Conservation (phyloP, 75 land plant genomes). For the Larix kaempferi region DNA sequence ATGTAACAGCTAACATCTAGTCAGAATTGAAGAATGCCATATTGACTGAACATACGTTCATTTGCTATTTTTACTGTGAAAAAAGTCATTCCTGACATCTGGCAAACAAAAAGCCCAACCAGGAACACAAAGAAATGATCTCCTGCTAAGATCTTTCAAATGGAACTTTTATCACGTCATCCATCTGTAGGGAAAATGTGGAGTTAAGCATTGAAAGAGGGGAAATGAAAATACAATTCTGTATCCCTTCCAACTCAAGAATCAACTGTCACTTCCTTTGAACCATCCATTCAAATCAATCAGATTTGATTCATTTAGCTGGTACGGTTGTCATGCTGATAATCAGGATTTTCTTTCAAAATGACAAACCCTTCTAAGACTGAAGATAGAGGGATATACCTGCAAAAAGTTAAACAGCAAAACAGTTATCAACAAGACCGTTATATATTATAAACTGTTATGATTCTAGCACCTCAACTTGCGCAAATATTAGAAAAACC, state of each 20-base stretch:
- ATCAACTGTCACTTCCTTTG: not conserved
- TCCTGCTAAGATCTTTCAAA: not conserved
- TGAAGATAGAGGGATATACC: slow-evolving; percentile 87
- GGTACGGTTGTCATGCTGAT: slow-evolving; percentile 53
- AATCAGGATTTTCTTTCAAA: slow-evolving; percentile 88
- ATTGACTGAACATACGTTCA: not conserved
- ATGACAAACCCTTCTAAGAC: slow-evolving; percentile 92
- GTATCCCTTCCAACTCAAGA: not conserved
- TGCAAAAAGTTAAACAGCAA: slow-evolving; percentile 21
- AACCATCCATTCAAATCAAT: not conserved
- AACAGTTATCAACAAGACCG: not conserved
- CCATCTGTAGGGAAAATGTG: not conserved
- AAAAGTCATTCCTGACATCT: not conserved
- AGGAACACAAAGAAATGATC: not conserved
- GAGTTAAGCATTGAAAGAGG: not conserved
- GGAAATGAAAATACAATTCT: slow-evolving; percentile 1
- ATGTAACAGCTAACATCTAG: not conserved
- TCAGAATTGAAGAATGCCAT: not conserved
- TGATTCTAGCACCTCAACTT: not conserved
- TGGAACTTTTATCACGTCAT: not conserved
- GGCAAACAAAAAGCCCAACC: not conserved
- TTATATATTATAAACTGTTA: not conserved
- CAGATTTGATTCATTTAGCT: not conserved
- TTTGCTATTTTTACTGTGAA: not conserved
- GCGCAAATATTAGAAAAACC: slow-evolving; percentile 2